These are phyloP conservation scores for Ceratobasidium sp. DNA, from an alignment of 1,284 basidiomycete genomes.

Conservation along the genomic window DNA sequence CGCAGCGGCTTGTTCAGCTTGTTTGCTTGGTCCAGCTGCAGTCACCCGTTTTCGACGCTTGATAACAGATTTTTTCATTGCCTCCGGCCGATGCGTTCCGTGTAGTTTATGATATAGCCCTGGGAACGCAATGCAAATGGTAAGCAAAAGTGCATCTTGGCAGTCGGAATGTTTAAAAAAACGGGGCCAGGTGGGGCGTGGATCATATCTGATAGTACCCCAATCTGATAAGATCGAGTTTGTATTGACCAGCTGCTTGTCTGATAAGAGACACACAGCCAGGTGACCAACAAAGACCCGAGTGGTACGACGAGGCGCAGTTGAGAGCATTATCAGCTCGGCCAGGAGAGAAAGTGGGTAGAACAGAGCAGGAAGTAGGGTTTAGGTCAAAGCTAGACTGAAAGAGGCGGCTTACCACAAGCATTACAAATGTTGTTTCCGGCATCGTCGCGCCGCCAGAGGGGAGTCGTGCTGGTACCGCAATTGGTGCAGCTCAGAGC, in stretches of 20 bases:
- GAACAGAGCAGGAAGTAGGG: conserved; percentile 8
- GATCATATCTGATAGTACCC: conserved; percentile 35
- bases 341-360: conserved; percentile 19
- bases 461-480: conserved; percentile 91
- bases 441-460: conserved; percentile 94
- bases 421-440: conserved; percentile 94
- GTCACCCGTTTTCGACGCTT: conserved; percentile 97
- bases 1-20: conserved; percentile 83
- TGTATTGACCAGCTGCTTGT: conserved; percentile 4
- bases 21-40: conserved; percentile 62
- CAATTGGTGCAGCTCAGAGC: conserved; percentile 91
- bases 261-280: conserved; percentile 18
- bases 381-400: conserved; percentile 33
- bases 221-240: conserved; percentile 39
- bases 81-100: conserved; percentile 94
- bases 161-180: conserved; percentile 15
- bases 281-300: not conserved
- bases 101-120: conserved; percentile 98
- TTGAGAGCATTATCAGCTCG: not conserved
- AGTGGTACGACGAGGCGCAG: conserved; percentile 7
- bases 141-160: conserved; percentile 40
- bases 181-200: conserved; percentile 4
- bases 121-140: conserved; percentile 53
- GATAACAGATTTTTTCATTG: conserved; percentile 99
- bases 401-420: conserved; percentile 76